A percentile compares a stretch with the other conserved stretches of the same genome.
Evolutionary conservation across 768 basidiomycete species (phyloP).

Genomic region (Termitomyces bulborhizus): DNA sequence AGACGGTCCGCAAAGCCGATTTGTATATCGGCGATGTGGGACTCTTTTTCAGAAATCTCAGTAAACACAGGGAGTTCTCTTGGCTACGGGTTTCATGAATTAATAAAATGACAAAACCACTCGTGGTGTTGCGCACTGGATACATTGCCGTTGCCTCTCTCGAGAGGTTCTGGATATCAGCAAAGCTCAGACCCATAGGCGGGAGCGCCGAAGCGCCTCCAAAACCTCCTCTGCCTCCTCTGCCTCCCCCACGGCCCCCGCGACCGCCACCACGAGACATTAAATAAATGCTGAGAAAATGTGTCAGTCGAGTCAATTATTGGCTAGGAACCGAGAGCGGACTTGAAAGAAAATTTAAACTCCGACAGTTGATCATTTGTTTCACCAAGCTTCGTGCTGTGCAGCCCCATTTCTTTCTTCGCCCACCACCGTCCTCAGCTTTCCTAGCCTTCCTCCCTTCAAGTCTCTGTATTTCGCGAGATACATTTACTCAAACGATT

Average conservation of each 20-base stretch:
- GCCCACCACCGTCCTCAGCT: constrained; percentile 18
- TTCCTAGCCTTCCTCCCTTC: constrained; percentile 24
- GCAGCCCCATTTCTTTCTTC: constrained; percentile 2
- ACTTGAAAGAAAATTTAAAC: constrained; percentile 28
- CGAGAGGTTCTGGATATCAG: constrained; percentile 72
- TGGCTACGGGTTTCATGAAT: constrained; percentile 35
- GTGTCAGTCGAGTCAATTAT: constrained; percentile 6
- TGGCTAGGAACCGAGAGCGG: constrained; percentile 15
- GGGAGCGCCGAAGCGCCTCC: constrained; percentile 46
- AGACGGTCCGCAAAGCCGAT: constrained; percentile 59
- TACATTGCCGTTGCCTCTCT: constrained; percentile 74
- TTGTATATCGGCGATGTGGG: constrained; percentile 59
- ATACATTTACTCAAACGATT: constrained; percentile 13
- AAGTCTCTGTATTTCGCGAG: constrained; percentile 13
- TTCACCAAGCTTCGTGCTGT: constrained; percentile 14
- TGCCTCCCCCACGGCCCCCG: constrained; percentile 31
- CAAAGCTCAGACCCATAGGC: constrained; percentile 77
- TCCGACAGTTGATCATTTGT: constrained; percentile 29
- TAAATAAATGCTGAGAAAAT: constrained; percentile 4
- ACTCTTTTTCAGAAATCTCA: constrained; percentile 61
- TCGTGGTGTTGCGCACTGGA: constrained; percentile 52
- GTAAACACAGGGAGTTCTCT: constrained; percentile 66
- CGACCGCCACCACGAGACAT: constrained; percentile 38
- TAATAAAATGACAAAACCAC: constrained; percentile 16
- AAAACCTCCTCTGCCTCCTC: constrained; percentile 57